A percentile compares a stretch with the other conserved stretches of the same genome.
These are phyloP conservation scores for Corchorus olitorius DNA, from an alignment of 345 rosid genomes.

Conservation along the genomic window DNA sequence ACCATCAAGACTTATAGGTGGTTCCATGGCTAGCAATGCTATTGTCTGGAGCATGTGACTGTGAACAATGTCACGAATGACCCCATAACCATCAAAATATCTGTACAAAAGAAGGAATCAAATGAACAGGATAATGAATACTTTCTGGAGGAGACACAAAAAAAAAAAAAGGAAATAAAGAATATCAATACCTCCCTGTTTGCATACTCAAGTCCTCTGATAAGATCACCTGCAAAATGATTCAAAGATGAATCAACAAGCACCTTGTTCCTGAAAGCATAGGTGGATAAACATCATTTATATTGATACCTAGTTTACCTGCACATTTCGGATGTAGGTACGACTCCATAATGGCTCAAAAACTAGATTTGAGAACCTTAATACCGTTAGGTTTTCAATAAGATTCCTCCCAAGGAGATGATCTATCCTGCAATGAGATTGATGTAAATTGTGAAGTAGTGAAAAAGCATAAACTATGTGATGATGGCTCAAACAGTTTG, in stretches of 20 bases:
- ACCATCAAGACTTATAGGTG: constrained; percentile 77
- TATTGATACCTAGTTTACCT: constrained; percentile 36
- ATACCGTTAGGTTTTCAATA: constrained; percentile 74
- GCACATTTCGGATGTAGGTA: constrained; percentile 62
- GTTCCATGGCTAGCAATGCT: constrained; percentile 84
- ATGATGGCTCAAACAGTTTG: neutral
- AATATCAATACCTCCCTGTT: constrained; percentile 43
- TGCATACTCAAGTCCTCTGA: constrained; percentile 56
- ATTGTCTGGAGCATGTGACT: constrained; percentile 79
- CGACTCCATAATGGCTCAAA: constrained; percentile 82
- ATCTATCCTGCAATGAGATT: constrained; percentile 57
- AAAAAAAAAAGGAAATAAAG: neutral
- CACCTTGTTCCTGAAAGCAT: constrained; percentile 2
- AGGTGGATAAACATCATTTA: neutral
- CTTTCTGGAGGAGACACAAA: constrained; percentile 10
- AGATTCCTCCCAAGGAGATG: constrained; percentile 76
- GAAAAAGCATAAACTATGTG: constrained; percentile 5
- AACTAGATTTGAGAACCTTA: constrained; percentile 74
- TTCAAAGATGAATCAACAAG: constrained; percentile 25
- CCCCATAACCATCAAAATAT: constrained; percentile 82
- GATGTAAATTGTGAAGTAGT: constrained; percentile 16
- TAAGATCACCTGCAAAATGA: constrained; percentile 55
- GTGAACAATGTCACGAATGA: constrained; percentile 68
- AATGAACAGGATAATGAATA: constrained; percentile 9
- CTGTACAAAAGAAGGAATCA: constrained; percentile 31